Evolutionary conservation across 179 eudicot species (phyloP).

Genomic region (Spinacia oleracea): DNA sequence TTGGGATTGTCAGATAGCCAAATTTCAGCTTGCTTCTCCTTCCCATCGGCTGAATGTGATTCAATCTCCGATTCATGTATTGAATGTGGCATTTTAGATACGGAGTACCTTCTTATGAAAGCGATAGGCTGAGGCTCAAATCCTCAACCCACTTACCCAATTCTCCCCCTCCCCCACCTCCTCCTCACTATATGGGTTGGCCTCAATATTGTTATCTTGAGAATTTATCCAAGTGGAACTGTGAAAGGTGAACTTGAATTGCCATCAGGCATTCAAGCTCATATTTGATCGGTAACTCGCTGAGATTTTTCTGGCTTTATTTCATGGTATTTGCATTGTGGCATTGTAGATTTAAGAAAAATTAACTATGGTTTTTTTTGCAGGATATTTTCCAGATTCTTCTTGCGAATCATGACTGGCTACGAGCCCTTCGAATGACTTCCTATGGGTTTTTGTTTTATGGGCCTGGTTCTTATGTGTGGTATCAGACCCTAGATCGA

Average conservation of each 20-base stretch:
- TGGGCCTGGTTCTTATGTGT: slow-evolving; percentile 92
- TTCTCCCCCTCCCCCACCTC: no score
- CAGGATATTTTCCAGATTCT: slow-evolving; percentile 55
- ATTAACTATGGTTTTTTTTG: slow-evolving; percentile 15
- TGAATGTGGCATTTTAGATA: background rate
- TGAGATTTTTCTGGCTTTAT: background rate
- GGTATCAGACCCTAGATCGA: slow-evolving; percentile 85
- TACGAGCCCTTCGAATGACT: slow-evolving; percentile 87
- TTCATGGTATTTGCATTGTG: background rate
- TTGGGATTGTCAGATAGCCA: background rate
- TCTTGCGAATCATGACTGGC: slow-evolving; percentile 72
- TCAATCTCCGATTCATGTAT: background rate
- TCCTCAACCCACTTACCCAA: no score
- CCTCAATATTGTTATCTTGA: background rate
- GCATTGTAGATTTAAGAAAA: background rate
- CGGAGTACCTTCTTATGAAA: background rate
- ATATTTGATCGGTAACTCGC: background rate
- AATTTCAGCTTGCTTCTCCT: background rate
- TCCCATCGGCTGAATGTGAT: background rate
- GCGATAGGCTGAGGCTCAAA: background rate
- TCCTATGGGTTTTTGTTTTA: slow-evolving; percentile 85
- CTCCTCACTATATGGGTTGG: no score
- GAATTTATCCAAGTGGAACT: background rate
- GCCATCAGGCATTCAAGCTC: background rate
- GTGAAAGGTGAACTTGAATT: background rate